Evolutionary conservation across 2,329 filamentous ascomycete genomes (phyloP), one percentile per base, ranked within the genome.

Genomic region (Ophiosphaerella narmari): DNA sequence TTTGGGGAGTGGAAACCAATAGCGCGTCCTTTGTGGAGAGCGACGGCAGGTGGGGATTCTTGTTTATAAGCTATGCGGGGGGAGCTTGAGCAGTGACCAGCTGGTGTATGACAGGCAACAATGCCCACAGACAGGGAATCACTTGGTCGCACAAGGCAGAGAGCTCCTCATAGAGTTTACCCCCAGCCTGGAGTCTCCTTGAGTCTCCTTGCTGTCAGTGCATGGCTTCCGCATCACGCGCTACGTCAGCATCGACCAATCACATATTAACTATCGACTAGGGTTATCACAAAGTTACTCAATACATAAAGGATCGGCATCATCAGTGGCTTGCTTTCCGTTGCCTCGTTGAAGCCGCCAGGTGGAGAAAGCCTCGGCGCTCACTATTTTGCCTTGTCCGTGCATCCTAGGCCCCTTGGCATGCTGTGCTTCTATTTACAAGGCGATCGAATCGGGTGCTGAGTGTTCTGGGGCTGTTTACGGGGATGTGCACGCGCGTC

Each of bases 41-140:
- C 14, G 32, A 16, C 13, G 31, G 24, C 21, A n/a, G 14, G 24
- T 3, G 39, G 29, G 39, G 23, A 42, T 35, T 26, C 35, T 29
- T 44, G 37, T 35, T 56, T 54, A 48, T 52, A 54, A 49, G 43
- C 44, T 50, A 35, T 41, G 43, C 23, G 43, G 43, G 32, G 39
- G 39, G 18, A 47, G 39, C 42, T 45, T 43, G 40, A 43, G 39
- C 44, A 39, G 40, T 39, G 52, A 35, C 52, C 41, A 41, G 42
- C 47, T 5, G 38, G n/a, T 38, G n/a, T 18, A 36, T 47, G 39
- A 35, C 39, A 21, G 39, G 41, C 34, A 39, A 43, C 43, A 39
- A 13, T 32, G 31, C 18, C 16, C 32, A 18, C 26, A 48, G 35
- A 21, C 46, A 49, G 35, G 46, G 46, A 14, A 43, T 49, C 32